A percentile compares a stretch with the other conserved stretches of the same genome.
Evolutionary conservation across 2,329 filamentous ascomycete genomes (phyloP).

Genomic region (Epicoccum sorghinum): DNA sequence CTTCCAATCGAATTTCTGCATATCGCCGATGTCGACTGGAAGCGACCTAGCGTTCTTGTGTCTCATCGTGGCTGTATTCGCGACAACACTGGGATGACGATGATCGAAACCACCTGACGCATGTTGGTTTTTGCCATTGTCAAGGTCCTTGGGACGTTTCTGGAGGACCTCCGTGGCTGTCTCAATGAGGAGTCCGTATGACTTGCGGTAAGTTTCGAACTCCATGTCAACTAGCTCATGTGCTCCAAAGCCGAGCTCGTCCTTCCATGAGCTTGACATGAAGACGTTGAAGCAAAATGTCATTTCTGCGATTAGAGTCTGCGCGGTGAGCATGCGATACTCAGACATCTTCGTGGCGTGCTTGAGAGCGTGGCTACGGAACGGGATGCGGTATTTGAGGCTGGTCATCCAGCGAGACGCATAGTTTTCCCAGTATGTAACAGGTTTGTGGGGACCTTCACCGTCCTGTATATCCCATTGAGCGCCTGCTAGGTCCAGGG

Average conservation of each 20-base stretch:
- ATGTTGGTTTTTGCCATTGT: neutral
- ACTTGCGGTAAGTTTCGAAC: neutral
- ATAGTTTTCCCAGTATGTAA: slow-evolving; percentile 19
- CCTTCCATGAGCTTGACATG: slow-evolving; percentile 7
- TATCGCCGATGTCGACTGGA: slow-evolving; percentile 5
- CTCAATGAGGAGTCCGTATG: neutral
- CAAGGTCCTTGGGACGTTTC: slow-evolving; percentile 8
- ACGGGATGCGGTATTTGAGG: slow-evolving; percentile 18
- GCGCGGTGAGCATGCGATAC: slow-evolving; percentile 15
- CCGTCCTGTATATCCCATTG: slow-evolving; percentile 16
- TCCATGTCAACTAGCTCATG: slow-evolving; percentile 6
- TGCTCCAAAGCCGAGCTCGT: slow-evolving; percentile 3
- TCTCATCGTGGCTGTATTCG: neutral
- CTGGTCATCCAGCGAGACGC: slow-evolving; percentile 5
- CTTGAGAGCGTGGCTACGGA: slow-evolving; percentile 16
- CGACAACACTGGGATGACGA: slow-evolving; percentile 12
- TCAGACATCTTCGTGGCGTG: slow-evolving; percentile 11
- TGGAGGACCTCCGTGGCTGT: neutral
- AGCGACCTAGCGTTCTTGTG: neutral
- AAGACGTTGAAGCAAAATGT: slow-evolving; percentile 11
- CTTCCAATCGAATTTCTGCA: slow-evolving; percentile 17
- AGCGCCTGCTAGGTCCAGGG: slow-evolving; percentile 20
- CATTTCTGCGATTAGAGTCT: slow-evolving; percentile 17
- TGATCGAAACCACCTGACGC: slow-evolving; percentile 5
- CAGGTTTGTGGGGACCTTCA: neutral